Conservation (phyloP, 805 yeast genomes). For the Lachancea quebecensis region DNA sequence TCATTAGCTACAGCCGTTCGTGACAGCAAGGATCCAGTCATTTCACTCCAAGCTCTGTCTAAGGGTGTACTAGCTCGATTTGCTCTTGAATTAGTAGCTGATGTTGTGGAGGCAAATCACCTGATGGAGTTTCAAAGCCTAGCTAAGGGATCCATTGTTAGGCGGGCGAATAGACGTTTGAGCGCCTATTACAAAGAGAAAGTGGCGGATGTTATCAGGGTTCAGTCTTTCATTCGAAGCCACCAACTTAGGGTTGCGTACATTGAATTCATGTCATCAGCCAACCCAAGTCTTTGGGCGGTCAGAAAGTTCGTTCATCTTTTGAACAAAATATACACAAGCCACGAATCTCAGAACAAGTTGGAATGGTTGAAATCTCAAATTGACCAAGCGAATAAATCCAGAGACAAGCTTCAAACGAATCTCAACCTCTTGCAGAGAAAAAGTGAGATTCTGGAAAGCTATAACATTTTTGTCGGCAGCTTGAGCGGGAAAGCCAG, state of each 20-base stretch:
- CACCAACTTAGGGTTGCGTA: conserved; percentile 66
- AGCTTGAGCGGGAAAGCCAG: not conserved
- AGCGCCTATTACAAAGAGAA: conserved; percentile 48
- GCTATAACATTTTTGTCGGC: conserved; percentile 6
- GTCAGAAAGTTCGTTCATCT: conserved; percentile 71
- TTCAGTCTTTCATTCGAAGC: conserved; percentile 71
- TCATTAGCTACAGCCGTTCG: conserved; percentile 6
- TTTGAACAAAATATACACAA: conserved; percentile 64
- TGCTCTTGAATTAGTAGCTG: conserved; percentile 45
- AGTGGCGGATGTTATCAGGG: conserved; percentile 51
- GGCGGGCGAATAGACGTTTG: conserved; percentile 33
- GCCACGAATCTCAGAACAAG: conserved; percentile 66
- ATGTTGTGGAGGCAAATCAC: conserved; percentile 43
- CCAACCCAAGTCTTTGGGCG: conserved; percentile 71
- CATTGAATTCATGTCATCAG: conserved; percentile 56
- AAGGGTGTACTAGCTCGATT: conserved; percentile 62
- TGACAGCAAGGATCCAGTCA: conserved; percentile 7
- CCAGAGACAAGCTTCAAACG: conserved; percentile 68
- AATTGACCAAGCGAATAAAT: conserved; percentile 61
- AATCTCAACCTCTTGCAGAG: conserved; percentile 71
- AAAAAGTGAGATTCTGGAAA: conserved; percentile 40
- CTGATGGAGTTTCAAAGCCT: conserved; percentile 44
- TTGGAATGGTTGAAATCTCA: conserved; percentile 60
- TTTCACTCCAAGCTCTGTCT: conserved; percentile 45
- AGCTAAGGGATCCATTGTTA: conserved; percentile 41